Conservation (phyloP, 2,329 filamentous ascomycete genomes). For the Diaporthe humulicola region DNA sequence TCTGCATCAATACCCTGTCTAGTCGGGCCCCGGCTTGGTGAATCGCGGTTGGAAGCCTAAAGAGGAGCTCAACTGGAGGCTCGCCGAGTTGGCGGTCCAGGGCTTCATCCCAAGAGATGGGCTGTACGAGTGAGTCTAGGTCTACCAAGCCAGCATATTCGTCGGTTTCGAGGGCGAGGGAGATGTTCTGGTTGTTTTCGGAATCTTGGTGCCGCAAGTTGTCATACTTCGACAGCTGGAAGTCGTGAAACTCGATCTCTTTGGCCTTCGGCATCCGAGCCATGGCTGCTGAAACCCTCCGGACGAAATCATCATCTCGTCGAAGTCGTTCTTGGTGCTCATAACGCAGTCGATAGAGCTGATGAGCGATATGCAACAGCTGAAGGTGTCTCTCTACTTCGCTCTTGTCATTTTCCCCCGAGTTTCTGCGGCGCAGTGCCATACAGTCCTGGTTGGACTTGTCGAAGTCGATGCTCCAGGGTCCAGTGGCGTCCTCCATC, state of each 20-base stretch:
- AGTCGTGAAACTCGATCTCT: conserved; percentile 33
- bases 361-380: conserved; percentile 21
- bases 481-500: neutral
- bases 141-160: conserved; percentile 27
- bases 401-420: neutral
- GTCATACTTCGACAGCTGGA: neutral
- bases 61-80: conserved; percentile 13
- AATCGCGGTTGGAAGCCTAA: conserved; percentile 13
- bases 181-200: neutral
- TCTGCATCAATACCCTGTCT: conserved; percentile 32
- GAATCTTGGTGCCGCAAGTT: neutral
- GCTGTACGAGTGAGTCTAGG: conserved; percentile 32
- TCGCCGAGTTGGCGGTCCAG: neutral
- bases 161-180: neutral
- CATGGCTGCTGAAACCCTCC: conserved; percentile 29
- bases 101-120: conserved; percentile 33
- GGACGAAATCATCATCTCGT: conserved; percentile 9
- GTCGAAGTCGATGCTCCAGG: neutral
- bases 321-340: conserved; percentile 29
- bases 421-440: conserved; percentile 15
- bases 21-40: conserved; percentile 11
- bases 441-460: conserved; percentile 22
- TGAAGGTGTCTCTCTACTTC: conserved; percentile 1
- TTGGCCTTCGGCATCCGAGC: conserved; percentile 33
- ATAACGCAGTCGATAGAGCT: conserved; percentile 29